These are phyloP conservation scores for Phytophthora pseudosyringae DNA, from an alignment of 352 stramenopile species.

Conservation along the genomic window DNA sequence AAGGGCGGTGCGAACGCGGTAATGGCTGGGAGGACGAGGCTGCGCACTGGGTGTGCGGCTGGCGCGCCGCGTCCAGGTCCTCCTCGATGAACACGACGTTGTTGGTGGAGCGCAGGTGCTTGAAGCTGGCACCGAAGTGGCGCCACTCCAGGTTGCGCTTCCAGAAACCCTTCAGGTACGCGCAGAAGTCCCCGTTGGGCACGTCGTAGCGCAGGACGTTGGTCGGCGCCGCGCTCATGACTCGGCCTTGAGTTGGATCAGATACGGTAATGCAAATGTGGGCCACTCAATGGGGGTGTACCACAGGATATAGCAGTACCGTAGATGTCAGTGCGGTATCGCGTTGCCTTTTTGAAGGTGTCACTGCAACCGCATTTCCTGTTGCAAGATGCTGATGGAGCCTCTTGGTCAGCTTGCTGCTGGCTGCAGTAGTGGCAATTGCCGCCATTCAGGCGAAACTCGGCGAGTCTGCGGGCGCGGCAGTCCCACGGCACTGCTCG, in stretches of 20 bases:
- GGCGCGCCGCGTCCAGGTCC: conserved; percentile 65
- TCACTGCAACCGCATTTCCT: background rate
- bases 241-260: background rate
- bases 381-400: background rate
- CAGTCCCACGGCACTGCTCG: conserved; percentile 22
- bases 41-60: conserved; percentile 74
- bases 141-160: conserved; percentile 87
- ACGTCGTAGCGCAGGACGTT: conserved; percentile 62
- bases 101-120: conserved; percentile 82
- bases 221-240: conserved; percentile 32
- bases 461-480: background rate
- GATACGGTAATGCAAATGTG: background rate
- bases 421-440: background rate
- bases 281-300: background rate
- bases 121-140: conserved; percentile 77
- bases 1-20: background rate
- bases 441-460: background rate
- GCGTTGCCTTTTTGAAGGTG: background rate
- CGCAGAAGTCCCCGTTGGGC: conserved; percentile 67
- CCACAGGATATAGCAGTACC: conserved; percentile 14
- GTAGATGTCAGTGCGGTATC: conserved; percentile 20
- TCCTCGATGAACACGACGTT: conserved; percentile 87
- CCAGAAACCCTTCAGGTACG: conserved; percentile 81
- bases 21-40: background rate
- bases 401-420: conserved; percentile 1